Evolutionary conservation across 2,329 filamentous ascomycete species (phyloP), one percentile per base, ranked within the genome.

Genomic region (Myriosclerotinia duriaeana): DNA sequence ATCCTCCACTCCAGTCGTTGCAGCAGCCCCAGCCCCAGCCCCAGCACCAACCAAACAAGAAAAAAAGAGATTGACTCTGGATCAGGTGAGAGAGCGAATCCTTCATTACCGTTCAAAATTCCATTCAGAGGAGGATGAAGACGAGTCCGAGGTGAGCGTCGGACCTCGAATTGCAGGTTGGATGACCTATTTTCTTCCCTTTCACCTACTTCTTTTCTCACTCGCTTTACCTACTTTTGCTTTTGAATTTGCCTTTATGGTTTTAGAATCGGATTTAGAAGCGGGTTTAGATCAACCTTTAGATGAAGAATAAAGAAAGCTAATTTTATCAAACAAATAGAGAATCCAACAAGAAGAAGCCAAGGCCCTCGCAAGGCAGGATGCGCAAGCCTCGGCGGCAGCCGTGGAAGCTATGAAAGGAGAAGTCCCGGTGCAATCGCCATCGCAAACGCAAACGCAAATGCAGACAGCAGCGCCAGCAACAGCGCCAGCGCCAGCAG

Each of bases 11-110:
- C 44, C 56, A 14, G 38, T 40, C 7, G 42, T 22, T 1, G 42
- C 42, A 60, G 42, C 42, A 48, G 12, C 26, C 30, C 30, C 30
- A 34, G 30, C 30, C 5, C 30, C 30, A 59, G 14, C 42, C 12
- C 15, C 42, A 48, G 34, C 42, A n/a, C 55, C 42, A 46, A 38
- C 42, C 56, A 60, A 60, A 5, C 44, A 50, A n/a, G 44, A 50
- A 50, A 65, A 65, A n/a, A 65, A 65, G 42, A 65, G 53, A 50
- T 38, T 58, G 42, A 65, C 62, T 40, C 44, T 65, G 53, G 62
- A 65, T 48, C 62, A 65, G 62, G 62, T 65, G 62, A 65, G 62
- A 65, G 15, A 58, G 36, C 30, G 62, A 65, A 58, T 65, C 12
- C 42, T 58, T 65, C 58, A 17, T 55, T 65, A 38, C 11, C 42